Conservation (phyloP, 805 yeast genomes). For the Candida succiphila region DNA sequence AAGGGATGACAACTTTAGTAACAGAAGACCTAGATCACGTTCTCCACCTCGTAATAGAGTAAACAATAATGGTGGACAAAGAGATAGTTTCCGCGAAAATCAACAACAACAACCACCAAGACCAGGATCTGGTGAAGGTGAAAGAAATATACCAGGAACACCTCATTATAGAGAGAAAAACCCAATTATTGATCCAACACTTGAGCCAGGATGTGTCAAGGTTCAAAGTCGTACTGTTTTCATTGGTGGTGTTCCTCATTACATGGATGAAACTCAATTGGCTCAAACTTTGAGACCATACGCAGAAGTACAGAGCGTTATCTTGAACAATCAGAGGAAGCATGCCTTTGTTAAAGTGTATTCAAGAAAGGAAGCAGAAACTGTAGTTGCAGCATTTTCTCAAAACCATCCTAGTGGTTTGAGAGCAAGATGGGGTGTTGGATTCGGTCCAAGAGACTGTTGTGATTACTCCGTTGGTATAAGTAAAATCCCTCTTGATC, state of each 20-base stretch:
- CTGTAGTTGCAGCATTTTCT: constrained; percentile 59
- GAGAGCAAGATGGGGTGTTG: constrained; percentile 97
- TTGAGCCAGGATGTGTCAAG: constrained; percentile 72
- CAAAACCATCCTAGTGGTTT: constrained; percentile 46
- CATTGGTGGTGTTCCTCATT: constrained; percentile 85
- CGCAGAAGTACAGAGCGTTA: constrained; percentile 88
- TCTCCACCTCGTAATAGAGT: constrained; percentile 22
- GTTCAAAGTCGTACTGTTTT: constrained; percentile 87
- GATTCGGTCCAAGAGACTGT: constrained; percentile 97
- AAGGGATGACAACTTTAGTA: constrained; percentile 21
- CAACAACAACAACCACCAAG: constrained; percentile 23
- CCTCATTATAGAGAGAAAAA: constrained; percentile 71
- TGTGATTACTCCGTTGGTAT: constrained; percentile 90
- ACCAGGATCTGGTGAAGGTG: constrained; percentile 36
- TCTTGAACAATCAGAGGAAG: constrained; percentile 78
- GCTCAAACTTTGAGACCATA: constrained; percentile 66
- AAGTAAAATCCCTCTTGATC: constrained; percentile 74
- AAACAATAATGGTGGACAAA: constrained; percentile 6
- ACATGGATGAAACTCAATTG: constrained; percentile 69
- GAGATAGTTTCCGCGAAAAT: constrained; percentile 8
- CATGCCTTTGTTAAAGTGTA: constrained; percentile 96
- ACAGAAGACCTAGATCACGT: constrained; percentile 44
- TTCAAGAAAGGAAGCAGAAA: constrained; percentile 86
- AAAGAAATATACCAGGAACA: constrained; percentile 58
- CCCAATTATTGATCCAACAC: constrained; percentile 55